Evolutionary conservation across 2,329 filamentous ascomycete species (phyloP).

Genomic region (Apiospora koreana): DNA sequence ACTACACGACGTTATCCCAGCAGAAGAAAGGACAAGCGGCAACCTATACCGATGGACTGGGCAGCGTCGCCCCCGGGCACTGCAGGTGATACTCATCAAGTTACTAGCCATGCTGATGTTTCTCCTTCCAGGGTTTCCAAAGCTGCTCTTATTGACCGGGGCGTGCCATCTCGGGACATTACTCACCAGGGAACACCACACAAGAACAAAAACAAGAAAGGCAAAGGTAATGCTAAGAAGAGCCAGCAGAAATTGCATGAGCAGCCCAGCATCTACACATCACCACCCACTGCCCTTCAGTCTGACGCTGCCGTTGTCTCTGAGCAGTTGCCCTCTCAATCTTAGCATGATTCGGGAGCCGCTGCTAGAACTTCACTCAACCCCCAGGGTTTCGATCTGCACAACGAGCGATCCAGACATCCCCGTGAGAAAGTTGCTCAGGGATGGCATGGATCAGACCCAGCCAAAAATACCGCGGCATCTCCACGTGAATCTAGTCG

Average conservation of each 20-base stretch:
- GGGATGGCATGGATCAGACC: not conserved
- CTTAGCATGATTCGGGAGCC: slow-evolving; percentile 11
- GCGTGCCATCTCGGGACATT: not conserved
- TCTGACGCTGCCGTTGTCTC: not conserved
- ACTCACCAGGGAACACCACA: not conserved
- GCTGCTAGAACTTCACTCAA: not conserved
- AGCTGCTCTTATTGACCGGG: not conserved
- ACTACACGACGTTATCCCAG: slow-evolving; percentile 20
- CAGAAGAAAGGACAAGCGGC: slow-evolving; percentile 14
- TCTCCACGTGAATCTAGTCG: not conserved
- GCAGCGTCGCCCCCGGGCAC: not conserved
- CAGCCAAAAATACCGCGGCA: not conserved
- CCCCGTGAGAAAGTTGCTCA: not conserved
- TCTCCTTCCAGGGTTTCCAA: not conserved
- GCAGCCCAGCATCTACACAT: not conserved
- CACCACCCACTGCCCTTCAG: not conserved
- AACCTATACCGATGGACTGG: slow-evolving; percentile 17
- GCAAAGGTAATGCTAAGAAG: slow-evolving; percentile 12
- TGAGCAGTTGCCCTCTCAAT: not conserved
- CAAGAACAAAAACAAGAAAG: slow-evolving; percentile 11
- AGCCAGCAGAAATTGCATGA: slow-evolving; percentile 13
- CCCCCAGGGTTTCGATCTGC: slow-evolving; percentile 11
- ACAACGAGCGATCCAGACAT: not conserved
- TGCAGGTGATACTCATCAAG: not conserved
- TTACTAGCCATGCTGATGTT: not conserved